Conservation (phyloP, 768 basidiomycete genomes). For the Termitomyces sp. region DNA sequence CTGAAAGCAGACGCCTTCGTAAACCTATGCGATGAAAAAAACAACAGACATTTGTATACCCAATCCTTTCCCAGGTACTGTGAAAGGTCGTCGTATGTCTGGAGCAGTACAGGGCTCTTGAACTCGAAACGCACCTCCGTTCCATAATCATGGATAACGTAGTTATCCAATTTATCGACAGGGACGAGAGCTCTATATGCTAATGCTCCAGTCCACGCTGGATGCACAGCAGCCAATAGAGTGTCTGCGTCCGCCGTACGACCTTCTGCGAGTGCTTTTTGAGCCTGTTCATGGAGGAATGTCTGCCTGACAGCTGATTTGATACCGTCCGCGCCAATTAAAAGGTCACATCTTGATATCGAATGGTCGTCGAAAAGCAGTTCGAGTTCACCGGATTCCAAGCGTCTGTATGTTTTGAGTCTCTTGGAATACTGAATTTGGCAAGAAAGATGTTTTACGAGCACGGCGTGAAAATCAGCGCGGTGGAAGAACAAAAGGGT, state of each 20-base stretch:
- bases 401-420: conserved; percentile 32
- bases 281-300: conserved; percentile 15
- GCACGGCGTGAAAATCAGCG: conserved; percentile 40
- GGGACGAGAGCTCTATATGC: conserved; percentile 28
- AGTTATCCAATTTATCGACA: conserved; percentile 20
- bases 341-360: conserved; percentile 41
- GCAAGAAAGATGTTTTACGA: conserved; percentile 34
- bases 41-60: conserved; percentile 8
- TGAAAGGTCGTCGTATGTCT: neutral
- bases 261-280: conserved; percentile 3
- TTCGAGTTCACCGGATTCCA: conserved; percentile 14
- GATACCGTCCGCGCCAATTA: conserved; percentile 35
- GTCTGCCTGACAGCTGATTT: conserved; percentile 27
- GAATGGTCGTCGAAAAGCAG: conserved; percentile 41
- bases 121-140: conserved; percentile 16
- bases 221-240: conserved; percentile 16
- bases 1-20: conserved; percentile 17
- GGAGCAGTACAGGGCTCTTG: neutral
- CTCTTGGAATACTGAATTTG: conserved; percentile 35
- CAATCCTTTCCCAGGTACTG: conserved; percentile 28
- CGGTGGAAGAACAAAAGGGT: conserved; percentile 37
- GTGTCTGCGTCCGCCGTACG: conserved; percentile 1
- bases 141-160: conserved; percentile 3
- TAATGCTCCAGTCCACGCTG: conserved; percentile 35
- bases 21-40: neutral